Base-by-base conservation (phyloP, 371 early-diverging fungal species). In the Entomophthora muscae region DNA sequence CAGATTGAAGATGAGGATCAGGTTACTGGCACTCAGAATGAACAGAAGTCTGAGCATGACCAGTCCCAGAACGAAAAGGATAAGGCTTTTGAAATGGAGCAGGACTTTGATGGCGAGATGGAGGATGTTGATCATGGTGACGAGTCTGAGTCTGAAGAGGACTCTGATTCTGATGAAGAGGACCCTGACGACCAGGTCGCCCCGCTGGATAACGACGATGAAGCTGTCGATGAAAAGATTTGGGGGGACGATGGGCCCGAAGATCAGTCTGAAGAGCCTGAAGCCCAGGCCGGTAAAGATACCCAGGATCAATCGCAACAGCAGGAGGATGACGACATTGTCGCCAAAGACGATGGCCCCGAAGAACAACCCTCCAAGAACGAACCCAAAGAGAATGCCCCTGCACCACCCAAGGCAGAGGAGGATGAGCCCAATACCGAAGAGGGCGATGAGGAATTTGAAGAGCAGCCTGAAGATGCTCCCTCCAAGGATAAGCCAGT, bases 1-100 rank as follows among this genome's bases (percentile, higher is more conserved):
- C 89, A 94, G 69, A 93, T 98, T 69, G 98, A 97, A 70, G 85
- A 94, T 70, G 90, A 94, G 72, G 94, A 92, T 32, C 93, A 98
- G 72, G 88, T 96, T 1, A 83, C 91, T 60, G 96, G 91, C 22
- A 76, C 84, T 23, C 81, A 89, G 67, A 83, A 88, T 67, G 87
- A 90, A 65, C 76, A 83, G 75, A 31, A 81, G 84, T 52, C 67
- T 33, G 63, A 67, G 52, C 57, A 70, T 12, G 66, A 75, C 53
- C 65, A 32, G 66, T 71, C 42, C 31, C 66, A 30, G 70, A 76
- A 88, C 57, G 87, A 90, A 65, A 83, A 95, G 62, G 89, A 93
- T 66, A 81, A 95, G 54, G 96, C 89, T n/a, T 79, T 97, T 57
- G 96, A 96, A 52, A 95, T 95, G 92, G 89, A 93, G 67, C 83